Evolutionary conservation across 768 basidiomycete species (phyloP).

Genomic region (Suillus placidus): DNA sequence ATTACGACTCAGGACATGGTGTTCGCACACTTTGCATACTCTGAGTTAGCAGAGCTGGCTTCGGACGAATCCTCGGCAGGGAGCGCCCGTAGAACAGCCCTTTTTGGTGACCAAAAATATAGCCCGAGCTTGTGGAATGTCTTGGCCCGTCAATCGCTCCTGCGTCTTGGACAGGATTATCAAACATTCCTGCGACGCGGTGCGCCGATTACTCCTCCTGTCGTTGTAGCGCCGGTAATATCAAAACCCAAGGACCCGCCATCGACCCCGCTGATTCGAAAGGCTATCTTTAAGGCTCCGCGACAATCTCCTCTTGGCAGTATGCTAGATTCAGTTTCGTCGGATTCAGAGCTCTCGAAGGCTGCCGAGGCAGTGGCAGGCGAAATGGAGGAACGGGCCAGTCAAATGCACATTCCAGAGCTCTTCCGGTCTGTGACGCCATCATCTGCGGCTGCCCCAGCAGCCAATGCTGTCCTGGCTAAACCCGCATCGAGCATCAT

Average conservation of each 20-base stretch:
- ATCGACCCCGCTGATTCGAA: conserved; percentile 41
- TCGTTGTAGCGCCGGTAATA: conserved; percentile 28
- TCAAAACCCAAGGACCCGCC: conserved; percentile 33
- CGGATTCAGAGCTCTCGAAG: conserved; percentile 58
- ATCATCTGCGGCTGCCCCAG: conserved; percentile 12
- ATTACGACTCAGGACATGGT: conserved; percentile 52
- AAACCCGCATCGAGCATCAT: conserved; percentile 4
- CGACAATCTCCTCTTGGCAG: conserved; percentile 53
- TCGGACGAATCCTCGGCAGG: conserved; percentile 44
- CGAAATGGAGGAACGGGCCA: conserved; percentile 25
- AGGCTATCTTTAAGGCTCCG: conserved; percentile 42
- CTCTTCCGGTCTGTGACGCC: conserved; percentile 48
- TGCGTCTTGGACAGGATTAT: conserved; percentile 69
- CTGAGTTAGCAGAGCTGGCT: conserved; percentile 59
- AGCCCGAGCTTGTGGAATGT: conserved; percentile 65
- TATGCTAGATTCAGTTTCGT: conserved; percentile 59
- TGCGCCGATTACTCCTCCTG: conserved; percentile 34
- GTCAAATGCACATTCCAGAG: conserved; percentile 45
- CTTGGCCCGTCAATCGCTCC: conserved; percentile 58
- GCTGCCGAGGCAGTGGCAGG: conserved; percentile 52
- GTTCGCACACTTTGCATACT: conserved; percentile 68
- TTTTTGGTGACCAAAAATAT: conserved; percentile 73
- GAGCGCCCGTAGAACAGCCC: conserved; percentile 47
- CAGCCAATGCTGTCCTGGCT: neutral
- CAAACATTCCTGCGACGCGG: conserved; percentile 67